Percentiles rank a stretch among this genome's conserved stretches.
These are phyloP conservation scores for Ceratobasidium papillatum DNA, from an alignment of 1,284 basidiomycete genomes.

Conservation along the genomic window DNA sequence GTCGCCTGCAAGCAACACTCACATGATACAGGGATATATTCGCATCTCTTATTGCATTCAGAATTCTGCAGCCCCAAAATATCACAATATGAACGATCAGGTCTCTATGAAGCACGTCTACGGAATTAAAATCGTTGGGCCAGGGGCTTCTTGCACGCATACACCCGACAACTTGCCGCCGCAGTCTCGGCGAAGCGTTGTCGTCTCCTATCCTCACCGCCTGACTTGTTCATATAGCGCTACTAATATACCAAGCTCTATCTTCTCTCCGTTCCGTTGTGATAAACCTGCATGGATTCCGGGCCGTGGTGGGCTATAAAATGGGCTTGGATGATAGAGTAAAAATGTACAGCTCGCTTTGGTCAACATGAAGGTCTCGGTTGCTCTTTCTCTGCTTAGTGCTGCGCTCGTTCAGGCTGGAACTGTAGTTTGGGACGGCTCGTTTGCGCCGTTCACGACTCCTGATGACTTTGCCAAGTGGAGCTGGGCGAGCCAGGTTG, in stretches of 20 bases:
- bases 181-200: constrained; percentile 19
- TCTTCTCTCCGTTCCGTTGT: constrained; percentile 17
- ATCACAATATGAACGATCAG: not conserved
- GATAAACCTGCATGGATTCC: not conserved
- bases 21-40: not conserved
- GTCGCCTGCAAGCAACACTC: not conserved
- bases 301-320: not conserved
- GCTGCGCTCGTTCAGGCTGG: constrained; percentile 44
- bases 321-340: not conserved
- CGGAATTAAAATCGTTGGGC: not conserved
- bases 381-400: constrained; percentile 53
- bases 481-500: constrained; percentile 43
- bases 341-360: not conserved
- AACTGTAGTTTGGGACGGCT: constrained; percentile 57
- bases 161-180: constrained; percentile 30
- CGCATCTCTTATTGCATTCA: not conserved
- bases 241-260: constrained; percentile 6
- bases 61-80: not conserved
- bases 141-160: not conserved
- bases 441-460: constrained; percentile 61
- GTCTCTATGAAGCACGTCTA: not conserved
- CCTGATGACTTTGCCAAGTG: constrained; percentile 64
- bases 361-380: constrained; percentile 41
- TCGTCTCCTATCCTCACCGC: not conserved
- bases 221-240: constrained; percentile 2